Evolutionary conservation across 1,284 basidiomycete genomes (phyloP).

Genomic region (Coniferiporia sulphurascens): DNA sequence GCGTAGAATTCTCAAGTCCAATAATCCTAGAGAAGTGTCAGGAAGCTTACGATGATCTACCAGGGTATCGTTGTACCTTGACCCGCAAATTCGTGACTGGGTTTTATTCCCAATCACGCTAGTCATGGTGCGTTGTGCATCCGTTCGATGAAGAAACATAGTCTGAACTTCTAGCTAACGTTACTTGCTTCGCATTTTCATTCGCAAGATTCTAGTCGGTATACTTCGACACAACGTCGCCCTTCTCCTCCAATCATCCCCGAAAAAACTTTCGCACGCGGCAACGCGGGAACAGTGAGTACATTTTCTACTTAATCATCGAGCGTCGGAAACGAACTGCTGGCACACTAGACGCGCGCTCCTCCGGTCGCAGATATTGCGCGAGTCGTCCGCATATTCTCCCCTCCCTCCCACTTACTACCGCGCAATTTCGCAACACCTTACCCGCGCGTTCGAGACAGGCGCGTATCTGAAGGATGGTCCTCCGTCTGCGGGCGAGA

Average conservation of each 20-base stretch:
- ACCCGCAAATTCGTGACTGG: constrained; percentile 92
- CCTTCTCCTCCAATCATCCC: constrained; percentile 76
- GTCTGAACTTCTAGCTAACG: not conserved
- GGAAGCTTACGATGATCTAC: constrained; percentile 20
- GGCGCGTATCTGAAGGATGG: constrained; percentile 86
- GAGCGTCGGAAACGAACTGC: not conserved
- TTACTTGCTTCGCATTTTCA: not conserved
- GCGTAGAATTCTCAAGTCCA: not conserved
- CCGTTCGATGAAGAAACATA: not conserved
- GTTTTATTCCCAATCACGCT: constrained; percentile 96
- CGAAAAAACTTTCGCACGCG: constrained; percentile 75
- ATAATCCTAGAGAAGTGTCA: not conserved
- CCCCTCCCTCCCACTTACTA: constrained; percentile 76
- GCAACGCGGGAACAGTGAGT: constrained; percentile 93
- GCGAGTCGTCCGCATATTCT: constrained; percentile 73
- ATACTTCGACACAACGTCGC: constrained; percentile 93
- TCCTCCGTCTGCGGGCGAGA: constrained; percentile 51
- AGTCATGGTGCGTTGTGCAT: constrained; percentile 74
- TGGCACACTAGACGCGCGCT: constrained; percentile 66
- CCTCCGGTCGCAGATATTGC: constrained; percentile 77
- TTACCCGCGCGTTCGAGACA: constrained; percentile 65
- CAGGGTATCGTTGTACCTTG: constrained; percentile 79
- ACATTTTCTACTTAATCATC: not conserved
- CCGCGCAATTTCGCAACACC: constrained; percentile 67
- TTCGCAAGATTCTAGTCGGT: constrained; percentile 81